phyloP scores from a whole-genome alignment of 441 rosid genomes.

The Erodium chrysanthum region DNA sequence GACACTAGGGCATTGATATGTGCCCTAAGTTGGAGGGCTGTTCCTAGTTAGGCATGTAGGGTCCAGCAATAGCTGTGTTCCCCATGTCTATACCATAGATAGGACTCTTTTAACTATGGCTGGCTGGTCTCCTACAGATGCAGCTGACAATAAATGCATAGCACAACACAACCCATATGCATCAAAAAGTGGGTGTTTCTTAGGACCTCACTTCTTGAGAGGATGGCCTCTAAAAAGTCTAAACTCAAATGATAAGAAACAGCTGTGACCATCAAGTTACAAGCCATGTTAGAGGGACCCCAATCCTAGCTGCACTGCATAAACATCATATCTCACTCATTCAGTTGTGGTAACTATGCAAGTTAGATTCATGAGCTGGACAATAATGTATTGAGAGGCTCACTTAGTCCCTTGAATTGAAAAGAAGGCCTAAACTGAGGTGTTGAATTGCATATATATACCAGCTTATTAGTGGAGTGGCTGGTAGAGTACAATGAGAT shows the following conservation, averaged over 20 bases:
- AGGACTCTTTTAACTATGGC: no score
- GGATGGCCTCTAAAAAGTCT: neutral
- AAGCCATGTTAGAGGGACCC: no score
- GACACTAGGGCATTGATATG: neutral
- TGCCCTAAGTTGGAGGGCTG: neutral
- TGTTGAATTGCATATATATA: neutral
- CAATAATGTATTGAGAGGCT: no score
- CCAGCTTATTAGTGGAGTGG: no score
- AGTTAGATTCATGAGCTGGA: no score
- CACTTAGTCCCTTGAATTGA: neutral
- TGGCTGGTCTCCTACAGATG: neutral
- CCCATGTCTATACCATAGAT: no score
- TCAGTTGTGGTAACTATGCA: neutral
- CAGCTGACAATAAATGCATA: neutral
- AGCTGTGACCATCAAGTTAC: neutral
- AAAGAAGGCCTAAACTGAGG: neutral
- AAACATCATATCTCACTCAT: no score
- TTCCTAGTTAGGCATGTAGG: neutral
- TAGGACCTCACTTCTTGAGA: neutral
- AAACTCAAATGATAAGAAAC: neutral
- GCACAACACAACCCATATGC: neutral
- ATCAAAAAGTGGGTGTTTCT: neutral
- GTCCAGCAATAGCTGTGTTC: neutral
- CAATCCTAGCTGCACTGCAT: no score
- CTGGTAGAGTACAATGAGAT: conserved; percentile 2